Percentiles rank a stretch among this genome's conserved stretches.
Conservation (phyloP, 2,329 filamentous ascomycete species). For the Coniochaeta sp. region DNA sequence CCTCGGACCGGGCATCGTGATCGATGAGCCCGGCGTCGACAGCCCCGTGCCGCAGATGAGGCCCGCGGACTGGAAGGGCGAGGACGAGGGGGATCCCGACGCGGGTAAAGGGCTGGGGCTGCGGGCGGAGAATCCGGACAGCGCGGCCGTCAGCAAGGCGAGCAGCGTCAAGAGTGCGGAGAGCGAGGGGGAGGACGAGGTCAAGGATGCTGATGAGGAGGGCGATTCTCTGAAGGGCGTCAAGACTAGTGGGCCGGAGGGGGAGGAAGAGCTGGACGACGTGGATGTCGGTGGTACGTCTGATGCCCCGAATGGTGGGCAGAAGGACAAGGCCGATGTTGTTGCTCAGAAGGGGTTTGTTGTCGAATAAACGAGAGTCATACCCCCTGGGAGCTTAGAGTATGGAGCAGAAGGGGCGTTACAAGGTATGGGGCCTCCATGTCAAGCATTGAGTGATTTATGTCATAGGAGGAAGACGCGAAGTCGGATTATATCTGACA, state of each 20-base stretch:
- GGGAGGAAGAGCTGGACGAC: constrained; percentile 16
- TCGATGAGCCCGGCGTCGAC: constrained; percentile 58
- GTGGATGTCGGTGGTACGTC: background rate
- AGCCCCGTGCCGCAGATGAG: constrained; percentile 63
- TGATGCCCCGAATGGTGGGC: background rate
- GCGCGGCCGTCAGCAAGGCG: constrained; percentile 61
- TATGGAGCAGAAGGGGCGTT: too few relatives aligned
- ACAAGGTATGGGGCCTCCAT: too few relatives aligned
- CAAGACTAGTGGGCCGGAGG: constrained; percentile 19
- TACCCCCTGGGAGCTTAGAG: background rate
- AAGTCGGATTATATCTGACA: too few relatives aligned
- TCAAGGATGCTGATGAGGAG: constrained; percentile 9
- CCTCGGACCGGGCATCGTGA: constrained; percentile 27
- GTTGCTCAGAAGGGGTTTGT: constrained; percentile 13
- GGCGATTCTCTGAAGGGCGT: constrained; percentile 17
- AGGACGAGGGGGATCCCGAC: constrained; percentile 34
- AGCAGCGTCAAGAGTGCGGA: constrained; percentile 52
- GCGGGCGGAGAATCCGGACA: constrained; percentile 55
- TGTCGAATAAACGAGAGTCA: constrained; percentile 9
- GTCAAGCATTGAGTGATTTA: too few relatives aligned
- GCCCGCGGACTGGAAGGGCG: constrained; percentile 70
- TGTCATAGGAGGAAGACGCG: too few relatives aligned
- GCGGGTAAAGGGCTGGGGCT: constrained; percentile 62
- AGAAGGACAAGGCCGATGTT: constrained; percentile 4
- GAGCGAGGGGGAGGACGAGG: background rate